Base-by-base conservation (phyloP, 2,329 filamentous ascomycete genomes). In the Cercospora sp. region DNA sequence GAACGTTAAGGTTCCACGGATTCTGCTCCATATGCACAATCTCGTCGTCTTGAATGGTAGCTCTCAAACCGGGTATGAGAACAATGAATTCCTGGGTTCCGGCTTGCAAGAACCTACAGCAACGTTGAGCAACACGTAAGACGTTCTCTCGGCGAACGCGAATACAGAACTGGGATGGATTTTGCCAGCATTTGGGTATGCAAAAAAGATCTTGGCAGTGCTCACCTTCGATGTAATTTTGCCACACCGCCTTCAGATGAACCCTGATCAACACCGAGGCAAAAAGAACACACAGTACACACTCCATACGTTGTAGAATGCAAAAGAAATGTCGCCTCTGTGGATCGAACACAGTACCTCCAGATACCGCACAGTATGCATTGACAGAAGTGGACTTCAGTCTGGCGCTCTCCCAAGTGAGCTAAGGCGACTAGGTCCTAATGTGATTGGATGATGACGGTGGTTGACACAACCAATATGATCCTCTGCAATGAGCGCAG, bases 321-420 rank as follows among this genome's bases (percentile, higher is more conserved):
- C 60, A 64, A 68, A 68, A 64, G 64, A 30, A 45, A 16, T 67
- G 66, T 67, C 66, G 66, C 66, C 58, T 67, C 66, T 67, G 66
- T 67, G 66, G 66, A 67, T 67, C 66, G 66, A 67, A 67, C 65
- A 66, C 65, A 70, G 68, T 70, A 70, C 66, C 68, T 70, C 68
- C 68, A 70, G 68, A 70, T 70, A 70, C 68, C 68, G 68, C 68
- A 70, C 68, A 69, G 48, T 58, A n/a, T n/a, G 58, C 60, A 28
- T 23, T 28, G 64, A 70, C 68, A 51, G 20, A 65, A 70, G 68
- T 70, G 16, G 28, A 69, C 67, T 69, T 69, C 67, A 69, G 67
- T 69, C 67, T 69, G 65, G 68, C 68, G 68, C 68, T 70, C 68
- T 70, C 68, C 68, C 68, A 70, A 70, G 68, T 70, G 68, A 67